Evolutionary conservation across 2,329 filamentous ascomycete species (phyloP).

Genomic region (Byssoonygena ceratinophila): DNA sequence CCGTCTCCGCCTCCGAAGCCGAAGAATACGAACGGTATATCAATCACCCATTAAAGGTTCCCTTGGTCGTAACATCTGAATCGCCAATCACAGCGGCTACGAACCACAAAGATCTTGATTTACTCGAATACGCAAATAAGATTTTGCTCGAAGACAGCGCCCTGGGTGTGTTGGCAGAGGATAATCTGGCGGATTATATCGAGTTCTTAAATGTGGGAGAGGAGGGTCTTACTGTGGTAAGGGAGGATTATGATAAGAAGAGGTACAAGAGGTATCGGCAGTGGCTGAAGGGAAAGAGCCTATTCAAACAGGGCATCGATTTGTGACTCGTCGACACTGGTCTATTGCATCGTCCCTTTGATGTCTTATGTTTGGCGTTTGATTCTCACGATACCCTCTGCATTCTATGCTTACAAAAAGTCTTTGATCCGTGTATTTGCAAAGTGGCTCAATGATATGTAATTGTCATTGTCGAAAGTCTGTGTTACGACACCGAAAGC

Average conservation of each 20-base stretch:
- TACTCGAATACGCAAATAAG: conserved; percentile 68
- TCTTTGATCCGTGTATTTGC: not conserved
- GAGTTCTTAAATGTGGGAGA: conserved; percentile 68
- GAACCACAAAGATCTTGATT: conserved; percentile 47
- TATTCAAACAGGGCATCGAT: conserved; percentile 77
- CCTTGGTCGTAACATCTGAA: conserved; percentile 48
- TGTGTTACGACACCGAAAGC: too few relatives aligned
- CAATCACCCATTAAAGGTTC: conserved; percentile 76
- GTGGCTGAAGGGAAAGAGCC: conserved; percentile 86
- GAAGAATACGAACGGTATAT: conserved; percentile 86
- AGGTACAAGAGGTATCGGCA: conserved; percentile 93
- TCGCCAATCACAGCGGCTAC: conserved; percentile 29
- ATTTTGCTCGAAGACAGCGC: conserved; percentile 50
- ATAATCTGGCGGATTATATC: conserved; percentile 61
- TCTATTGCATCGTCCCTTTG: not conserved
- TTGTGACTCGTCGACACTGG: too few relatives aligned
- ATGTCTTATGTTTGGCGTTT: not conserved
- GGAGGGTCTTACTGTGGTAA: conserved; percentile 75
- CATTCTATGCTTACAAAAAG: not conserved
- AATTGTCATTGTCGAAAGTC: too few relatives aligned
- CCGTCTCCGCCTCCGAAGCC: conserved; percentile 63
- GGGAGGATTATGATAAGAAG: conserved; percentile 83
- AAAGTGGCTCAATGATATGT: too few relatives aligned
- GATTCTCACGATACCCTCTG: not conserved
- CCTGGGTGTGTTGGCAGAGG: conserved; percentile 41